phyloP scores from a whole-genome alignment of 2,329 filamentous ascomycete genomes.

The Penicillium glabrum region DNA sequence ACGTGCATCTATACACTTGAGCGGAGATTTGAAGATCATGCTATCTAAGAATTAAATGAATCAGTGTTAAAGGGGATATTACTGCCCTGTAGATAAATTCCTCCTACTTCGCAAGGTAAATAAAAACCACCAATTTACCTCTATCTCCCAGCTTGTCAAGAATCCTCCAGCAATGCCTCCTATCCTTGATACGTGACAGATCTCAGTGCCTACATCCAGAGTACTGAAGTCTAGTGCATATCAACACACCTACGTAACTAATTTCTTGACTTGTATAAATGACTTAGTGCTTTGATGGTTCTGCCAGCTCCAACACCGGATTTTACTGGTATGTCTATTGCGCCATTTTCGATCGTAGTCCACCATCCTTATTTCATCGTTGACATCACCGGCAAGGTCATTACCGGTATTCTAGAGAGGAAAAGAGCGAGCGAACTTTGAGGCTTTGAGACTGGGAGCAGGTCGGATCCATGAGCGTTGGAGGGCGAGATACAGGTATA shows the following conservation, averaged over 20 bases:
- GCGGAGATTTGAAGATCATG: neutral
- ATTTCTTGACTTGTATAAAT: neutral
- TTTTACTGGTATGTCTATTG: neutral
- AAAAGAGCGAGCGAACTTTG: neutral
- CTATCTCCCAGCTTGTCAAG: no score
- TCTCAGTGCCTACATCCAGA: no score
- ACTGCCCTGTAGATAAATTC: neutral
- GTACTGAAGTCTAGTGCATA: neutral
- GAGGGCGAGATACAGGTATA: neutral
- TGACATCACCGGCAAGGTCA: no score
- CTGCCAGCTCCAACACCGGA: neutral
- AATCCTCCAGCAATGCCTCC: no score
- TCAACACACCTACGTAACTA: neutral
- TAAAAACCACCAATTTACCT: no score
- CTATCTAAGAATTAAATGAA: neutral
- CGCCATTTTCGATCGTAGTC: neutral
- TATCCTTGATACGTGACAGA: no score
- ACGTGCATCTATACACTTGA: conserved; percentile 11
- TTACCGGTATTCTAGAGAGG: neutral
- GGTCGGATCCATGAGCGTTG: neutral
- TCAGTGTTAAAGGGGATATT: neutral
- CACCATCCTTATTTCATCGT: neutral
- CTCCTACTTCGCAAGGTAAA: no score
- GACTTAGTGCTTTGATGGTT: neutral
- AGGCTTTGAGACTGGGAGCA: neutral